Conservation (phyloP, 73 alveolate species). For the Paramecium octaurelia region DNA sequence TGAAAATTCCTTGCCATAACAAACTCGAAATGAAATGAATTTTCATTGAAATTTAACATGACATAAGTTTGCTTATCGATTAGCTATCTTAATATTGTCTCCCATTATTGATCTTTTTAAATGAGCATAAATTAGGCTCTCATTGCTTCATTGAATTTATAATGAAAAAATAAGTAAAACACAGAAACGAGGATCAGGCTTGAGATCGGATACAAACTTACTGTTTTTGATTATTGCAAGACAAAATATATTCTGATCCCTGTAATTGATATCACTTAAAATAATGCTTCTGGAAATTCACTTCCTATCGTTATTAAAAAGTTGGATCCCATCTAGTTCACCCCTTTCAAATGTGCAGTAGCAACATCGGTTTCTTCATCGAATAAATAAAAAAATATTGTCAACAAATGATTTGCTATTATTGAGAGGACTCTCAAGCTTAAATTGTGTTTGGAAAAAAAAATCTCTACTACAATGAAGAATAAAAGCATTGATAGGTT, state of each 20-base stretch:
- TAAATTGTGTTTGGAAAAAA: background rate
- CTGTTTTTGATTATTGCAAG: background rate
- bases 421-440: background rate
- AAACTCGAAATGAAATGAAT: background rate
- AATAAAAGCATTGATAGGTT: background rate
- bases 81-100: background rate
- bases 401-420: background rate
- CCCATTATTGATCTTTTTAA: background rate
- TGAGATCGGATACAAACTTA: background rate
- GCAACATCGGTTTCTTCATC: background rate
- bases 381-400: background rate
- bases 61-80: background rate
- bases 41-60: background rate
- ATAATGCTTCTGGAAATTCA: background rate
- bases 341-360: background rate
- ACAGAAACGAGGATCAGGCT: background rate
- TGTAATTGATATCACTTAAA: background rate
- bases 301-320: background rate
- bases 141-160: background rate
- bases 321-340: background rate
- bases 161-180: background rate
- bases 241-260: background rate
- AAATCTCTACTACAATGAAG: background rate
- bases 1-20: background rate
- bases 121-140: background rate